A percentile compares a stretch with the other conserved stretches of the same genome.
These are phyloP conservation scores for Leccinum longicurvipes DNA, from an alignment of 768 basidiomycete species.

Conservation along the genomic window DNA sequence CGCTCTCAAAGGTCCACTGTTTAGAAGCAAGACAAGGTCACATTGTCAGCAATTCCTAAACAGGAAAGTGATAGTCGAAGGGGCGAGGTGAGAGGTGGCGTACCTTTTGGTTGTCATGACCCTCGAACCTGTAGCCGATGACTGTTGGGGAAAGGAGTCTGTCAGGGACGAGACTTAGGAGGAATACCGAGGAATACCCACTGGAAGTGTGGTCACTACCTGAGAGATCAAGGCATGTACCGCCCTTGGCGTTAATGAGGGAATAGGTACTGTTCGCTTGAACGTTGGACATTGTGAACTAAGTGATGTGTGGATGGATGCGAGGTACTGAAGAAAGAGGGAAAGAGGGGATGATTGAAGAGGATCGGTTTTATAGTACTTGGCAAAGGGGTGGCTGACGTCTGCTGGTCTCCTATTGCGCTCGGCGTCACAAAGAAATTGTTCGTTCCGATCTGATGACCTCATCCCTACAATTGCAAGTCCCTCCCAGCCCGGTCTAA, in stretches of 20 bases:
- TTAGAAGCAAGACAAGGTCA: not conserved
- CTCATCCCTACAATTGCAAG: not conserved
- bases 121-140: slow-evolving; percentile 45
- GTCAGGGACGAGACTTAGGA: not conserved
- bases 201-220: slow-evolving; percentile 47
- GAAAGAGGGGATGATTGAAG: not conserved
- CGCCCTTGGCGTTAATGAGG: slow-evolving; percentile 49
- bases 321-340: not conserved
- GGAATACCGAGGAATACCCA: slow-evolving; percentile 29
- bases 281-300: slow-evolving; percentile 22
- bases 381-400: not conserved
- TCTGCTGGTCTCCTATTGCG: not conserved
- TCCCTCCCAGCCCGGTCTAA: not conserved
- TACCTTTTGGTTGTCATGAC: slow-evolving; percentile 53
- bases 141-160: slow-evolving; percentile 30
- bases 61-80: not conserved
- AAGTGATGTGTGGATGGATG: no score
- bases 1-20: slow-evolving; percentile 46
- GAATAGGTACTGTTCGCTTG: slow-evolving; percentile 39
- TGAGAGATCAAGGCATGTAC: slow-evolving; percentile 55
- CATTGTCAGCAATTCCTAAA: not conserved
- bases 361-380: not conserved
- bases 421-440: not conserved
- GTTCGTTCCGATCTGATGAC: no score
- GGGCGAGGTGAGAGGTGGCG: not conserved